A percentile compares a stretch with the other conserved stretches of the same genome.
phyloP scores from a whole-genome alignment of 257 asterid genomes.

The Solanum tarapatanum region DNA sequence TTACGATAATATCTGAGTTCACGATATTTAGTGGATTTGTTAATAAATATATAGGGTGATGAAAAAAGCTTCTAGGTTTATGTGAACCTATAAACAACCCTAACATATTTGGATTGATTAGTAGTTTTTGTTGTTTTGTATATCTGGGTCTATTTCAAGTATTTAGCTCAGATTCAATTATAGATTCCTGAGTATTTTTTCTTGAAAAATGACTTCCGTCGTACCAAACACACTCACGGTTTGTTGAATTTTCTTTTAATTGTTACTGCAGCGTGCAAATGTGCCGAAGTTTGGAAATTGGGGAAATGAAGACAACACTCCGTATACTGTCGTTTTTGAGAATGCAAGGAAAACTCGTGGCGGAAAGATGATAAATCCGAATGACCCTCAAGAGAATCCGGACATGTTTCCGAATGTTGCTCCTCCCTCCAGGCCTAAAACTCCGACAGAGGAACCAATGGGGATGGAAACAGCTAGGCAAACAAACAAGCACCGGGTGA shows the following conservation, averaged over 20 bases:
- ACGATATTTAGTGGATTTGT: not conserved
- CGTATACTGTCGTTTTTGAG: constrained; percentile 56
- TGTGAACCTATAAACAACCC: not conserved
- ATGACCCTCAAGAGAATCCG: constrained; percentile 67
- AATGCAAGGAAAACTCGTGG: constrained; percentile 65
- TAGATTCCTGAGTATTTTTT: not conserved
- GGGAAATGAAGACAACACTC: constrained; percentile 56
- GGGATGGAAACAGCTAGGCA: not conserved
- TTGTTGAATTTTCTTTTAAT: not conserved
- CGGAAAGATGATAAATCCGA: constrained; percentile 69
- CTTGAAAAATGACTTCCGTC: not conserved
- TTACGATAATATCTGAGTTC: not conserved
- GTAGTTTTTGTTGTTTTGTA: not conserved
- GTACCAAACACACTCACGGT: not conserved
- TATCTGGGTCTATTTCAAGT: not conserved
- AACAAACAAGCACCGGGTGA: constrained; percentile 17
- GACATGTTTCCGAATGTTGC: constrained; percentile 32
- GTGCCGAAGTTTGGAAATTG: constrained; percentile 67
- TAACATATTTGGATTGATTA: not conserved
- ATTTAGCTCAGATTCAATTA: not conserved
- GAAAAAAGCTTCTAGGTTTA: not conserved
- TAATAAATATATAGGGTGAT: not conserved
- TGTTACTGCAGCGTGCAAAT: constrained; percentile 22
- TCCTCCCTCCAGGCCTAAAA: constrained; percentile 13
- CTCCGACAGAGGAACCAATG: constrained; percentile 21